Evolutionary conservation across 192 early-diverging fungal species (phyloP), one percentile per base, ranked within the genome.

Genomic region (Coemansia sp.): DNA sequence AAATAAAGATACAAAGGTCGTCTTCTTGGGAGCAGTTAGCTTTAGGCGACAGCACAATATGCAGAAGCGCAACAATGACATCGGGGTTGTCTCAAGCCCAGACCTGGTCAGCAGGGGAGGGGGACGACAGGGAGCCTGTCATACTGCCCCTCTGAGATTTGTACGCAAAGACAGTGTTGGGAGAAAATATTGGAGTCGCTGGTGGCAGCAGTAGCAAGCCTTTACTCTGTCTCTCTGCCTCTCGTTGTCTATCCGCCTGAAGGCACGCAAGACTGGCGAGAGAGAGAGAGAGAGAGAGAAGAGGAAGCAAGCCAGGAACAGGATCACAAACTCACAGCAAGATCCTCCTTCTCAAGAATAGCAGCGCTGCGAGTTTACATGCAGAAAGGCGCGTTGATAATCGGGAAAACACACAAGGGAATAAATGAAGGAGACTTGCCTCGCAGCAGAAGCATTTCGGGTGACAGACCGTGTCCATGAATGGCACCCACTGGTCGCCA

Each of bases 391-490:
- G 42, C 45, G 9, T 14, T 24, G 31, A 49, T 51, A 65, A 56
- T 27, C 64, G 58, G 29, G 12, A 19, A 31, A 25, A 9, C 63
- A 61, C 42, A 35, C 4, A 62, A 24, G 22, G 27, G 35, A 27
- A 59, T 25, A 25, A 25, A 57, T 4, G 39, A 24, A 35, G 39
- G 19, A 42, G 51, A 68, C 86, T 84, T 92, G 97, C 97, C 87
- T 90, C 77, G 68, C 97, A 99, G 43, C 89, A 90, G 64, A 99
- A 98, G 72, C 97, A 99, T 51, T 97, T 91, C 39, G 96, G 84
- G 79, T 99, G 97, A 79, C 89, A 98, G 59, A 90, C 88, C 19
- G 86, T 86, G 46, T 87, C 86, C 47, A 94, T 70, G 12, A 96
- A 93, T n/a, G 93, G 85, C 51, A 99, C 95, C 85, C 94, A 93